phyloP scores from a whole-genome alignment of 1,284 basidiomycete species.

The Vanrija humicola region DNA sequence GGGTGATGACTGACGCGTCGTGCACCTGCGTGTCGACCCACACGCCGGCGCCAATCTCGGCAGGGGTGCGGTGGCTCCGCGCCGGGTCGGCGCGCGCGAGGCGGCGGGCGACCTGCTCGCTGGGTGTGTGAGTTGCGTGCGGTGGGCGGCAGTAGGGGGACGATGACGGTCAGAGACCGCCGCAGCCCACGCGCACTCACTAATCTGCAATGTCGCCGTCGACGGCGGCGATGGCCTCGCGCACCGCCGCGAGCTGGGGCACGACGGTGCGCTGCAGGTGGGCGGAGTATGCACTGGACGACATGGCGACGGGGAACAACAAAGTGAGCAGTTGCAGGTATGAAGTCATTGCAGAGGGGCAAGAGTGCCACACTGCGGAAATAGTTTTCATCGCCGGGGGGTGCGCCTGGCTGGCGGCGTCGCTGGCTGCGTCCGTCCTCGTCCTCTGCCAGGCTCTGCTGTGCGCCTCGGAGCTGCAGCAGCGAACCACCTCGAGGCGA shows the following conservation, averaged over 20 bases:
- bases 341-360: no score
- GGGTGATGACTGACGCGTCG: slow-evolving; percentile 20
- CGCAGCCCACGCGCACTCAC: slow-evolving; percentile 10
- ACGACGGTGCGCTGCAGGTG: slow-evolving; percentile 17
- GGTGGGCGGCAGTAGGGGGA: no score
- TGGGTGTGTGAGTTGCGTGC: background rate
- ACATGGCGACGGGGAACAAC: background rate
- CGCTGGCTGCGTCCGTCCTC: no score
- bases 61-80: slow-evolving; percentile 12
- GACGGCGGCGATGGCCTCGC: slow-evolving; percentile 15
- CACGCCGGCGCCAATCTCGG: slow-evolving; percentile 33
- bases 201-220: slow-evolving; percentile 28
- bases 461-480: background rate
- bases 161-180: no score
- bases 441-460: background rate
- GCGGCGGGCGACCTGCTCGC: slow-evolving; percentile 18
- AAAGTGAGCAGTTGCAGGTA: no score
- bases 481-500: background rate
- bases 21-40: slow-evolving; percentile 32
- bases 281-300: slow-evolving; percentile 9
- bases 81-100: slow-evolving; percentile 11
- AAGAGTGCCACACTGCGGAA: no score
- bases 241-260: slow-evolving; percentile 13
- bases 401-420: background rate
- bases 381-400: no score